Base-by-base conservation (phyloP, 768 basidiomycete genomes). In the Amanita muscaria region DNA sequence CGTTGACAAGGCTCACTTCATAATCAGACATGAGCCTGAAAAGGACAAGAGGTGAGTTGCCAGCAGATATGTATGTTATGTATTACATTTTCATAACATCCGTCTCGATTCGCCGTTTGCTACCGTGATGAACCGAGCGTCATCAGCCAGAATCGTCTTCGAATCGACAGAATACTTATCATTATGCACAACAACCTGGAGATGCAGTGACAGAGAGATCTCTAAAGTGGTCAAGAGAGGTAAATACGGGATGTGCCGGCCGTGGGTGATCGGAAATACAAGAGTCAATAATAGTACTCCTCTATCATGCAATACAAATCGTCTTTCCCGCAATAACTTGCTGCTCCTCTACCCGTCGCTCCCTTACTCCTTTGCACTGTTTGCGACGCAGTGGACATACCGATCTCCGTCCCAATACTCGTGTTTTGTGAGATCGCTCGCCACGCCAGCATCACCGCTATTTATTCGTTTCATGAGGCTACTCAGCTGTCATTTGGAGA, bases 71-170 rank as follows among this genome's bases (percentile, higher is more conserved):
- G n/a, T n/a, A n/a, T n/a, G n/a, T n/a, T n/a, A 38, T 18, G 25
- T 53, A 78, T 59, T 61, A 94, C 94, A 99, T 70, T 72, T 97
- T 98, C 94, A 97, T 96, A 42, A 99, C 94, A 72, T 99, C 96
- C 39, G 92, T 97, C 65, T 98, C 94, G 63, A 96, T 93, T 49
- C 94, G 84, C 49, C 94, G 86, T 66, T 88, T 96, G 56, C 83
- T 81, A 59, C 83, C 65, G 51, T 65, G 18, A 19, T 52, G 63
- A 51, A 25, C 55, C 35, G 48, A 34, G 44, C 49, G 36, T 47
- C 51, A 42, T 49, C 40, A 62, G 47, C 50, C 42, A n/a, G 24
- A 32, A 42, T 9, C 21, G 39, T 19, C 32, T 6, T 18, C 38
- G 22, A 25, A 22, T 21, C 12, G 30, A 35, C 23, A 46, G 42